A percentile compares a stretch with the other conserved stretches of the same genome.
Evolutionary conservation across 176 grass and related monocot species (phyloP).

Genomic region (Oryza punctata): DNA sequence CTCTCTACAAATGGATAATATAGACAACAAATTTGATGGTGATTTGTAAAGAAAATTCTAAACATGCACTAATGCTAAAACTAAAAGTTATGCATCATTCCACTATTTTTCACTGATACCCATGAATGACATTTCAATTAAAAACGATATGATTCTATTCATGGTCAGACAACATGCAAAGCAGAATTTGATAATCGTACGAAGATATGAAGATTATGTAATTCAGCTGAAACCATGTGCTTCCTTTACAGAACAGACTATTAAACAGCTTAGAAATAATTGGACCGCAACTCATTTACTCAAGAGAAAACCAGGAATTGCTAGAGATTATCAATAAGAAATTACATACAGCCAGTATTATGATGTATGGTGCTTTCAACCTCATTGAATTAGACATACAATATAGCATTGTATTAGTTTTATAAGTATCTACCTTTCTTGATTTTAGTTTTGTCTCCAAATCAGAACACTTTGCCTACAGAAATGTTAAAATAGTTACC

Average conservation of each 20-base stretch:
- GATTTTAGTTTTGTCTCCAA: slow-evolving; percentile 59
- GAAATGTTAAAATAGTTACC: slow-evolving; percentile 16
- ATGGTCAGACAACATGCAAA: too few species aligned
- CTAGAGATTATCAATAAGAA: background rate
- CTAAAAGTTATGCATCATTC: background rate
- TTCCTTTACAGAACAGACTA: background rate
- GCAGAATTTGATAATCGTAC: background rate
- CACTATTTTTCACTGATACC: background rate
- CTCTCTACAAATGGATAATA: background rate
- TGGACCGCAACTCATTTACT: background rate
- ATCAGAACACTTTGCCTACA: slow-evolving; percentile 78
- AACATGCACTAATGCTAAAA: background rate
- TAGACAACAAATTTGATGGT: slow-evolving; percentile 9
- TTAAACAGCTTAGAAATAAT: background rate
- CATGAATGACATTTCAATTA: background rate
- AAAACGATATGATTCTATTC: too few species aligned
- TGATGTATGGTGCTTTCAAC: slow-evolving; percentile 3
- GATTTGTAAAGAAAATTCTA: background rate
- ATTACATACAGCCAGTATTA: slow-evolving; percentile 7
- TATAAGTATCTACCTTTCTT: slow-evolving; percentile 64
- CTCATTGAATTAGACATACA: background rate
- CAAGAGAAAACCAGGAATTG: slow-evolving; percentile 11
- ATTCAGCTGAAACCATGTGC: background rate
- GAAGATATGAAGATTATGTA: too few species aligned
- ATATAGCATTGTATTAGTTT: slow-evolving; percentile 14